Base-by-base conservation (phyloP, 345 rosid genomes). In the Capsella bursapastoris region DNA sequence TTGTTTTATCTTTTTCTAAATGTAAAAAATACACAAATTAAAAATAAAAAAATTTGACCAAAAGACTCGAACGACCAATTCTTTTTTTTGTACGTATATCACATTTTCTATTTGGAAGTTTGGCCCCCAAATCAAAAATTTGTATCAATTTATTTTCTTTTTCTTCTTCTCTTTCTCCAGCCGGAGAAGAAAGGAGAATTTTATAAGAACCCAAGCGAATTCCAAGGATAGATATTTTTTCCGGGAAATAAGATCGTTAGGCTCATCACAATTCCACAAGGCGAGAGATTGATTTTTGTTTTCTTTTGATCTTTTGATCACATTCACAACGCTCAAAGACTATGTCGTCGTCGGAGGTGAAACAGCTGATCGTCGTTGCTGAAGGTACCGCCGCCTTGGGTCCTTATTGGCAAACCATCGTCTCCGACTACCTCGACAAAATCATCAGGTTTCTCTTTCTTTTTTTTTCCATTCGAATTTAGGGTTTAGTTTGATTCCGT, bases 371-470 rank as follows among this genome's bases (percentile, higher is more conserved):
- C 85, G 88, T 95, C 48, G 97, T 86, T 64, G 84, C 91, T 11
- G 99, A 95, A 86, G 91, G 92, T 43, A 92, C 97, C 4, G 97
- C 97, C 0, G 96, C 97, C 44, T 77, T 95, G 86, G 99, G 97
- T 9, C 93, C 96, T 35, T 86, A 81, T 84, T 95, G 99, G 97
- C 78, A 82, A 1, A 74, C 84, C 65, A 73, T 95, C 22, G 70
- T 90, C 57, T 84, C 90, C 47, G 97, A 95, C 79, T 95, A 95
- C 77, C 88, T 95, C 43, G 92, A 90, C 16, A 95, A 95, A 83
- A 95, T 92, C 11, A 84, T 95, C 82, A 86, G 97, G 97, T 90
- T 38, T 18, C 56, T 4, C 7, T 38, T 12, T n/a, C 49, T 7
- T 8, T 63, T 31, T 32, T 11, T 56, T 31, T 11, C 22, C 57